Conservation (phyloP, 2,329 filamentous ascomycete species). For the Hirsutella minnesotensis region DNA sequence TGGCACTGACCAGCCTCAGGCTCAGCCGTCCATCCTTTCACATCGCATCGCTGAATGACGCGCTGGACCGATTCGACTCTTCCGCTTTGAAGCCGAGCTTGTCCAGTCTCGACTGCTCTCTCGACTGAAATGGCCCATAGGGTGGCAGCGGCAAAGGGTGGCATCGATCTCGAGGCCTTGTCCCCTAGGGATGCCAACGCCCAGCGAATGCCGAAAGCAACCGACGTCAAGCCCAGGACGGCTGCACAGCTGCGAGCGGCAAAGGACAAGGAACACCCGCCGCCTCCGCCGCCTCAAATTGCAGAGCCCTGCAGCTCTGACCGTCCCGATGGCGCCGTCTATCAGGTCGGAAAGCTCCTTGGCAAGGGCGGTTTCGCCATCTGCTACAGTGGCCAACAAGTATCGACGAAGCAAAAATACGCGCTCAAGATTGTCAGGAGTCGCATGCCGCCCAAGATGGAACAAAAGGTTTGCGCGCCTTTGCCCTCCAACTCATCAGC, state of each 20-base stretch:
- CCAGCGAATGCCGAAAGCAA: slow-evolving; percentile 36
- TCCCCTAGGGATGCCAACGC: slow-evolving; percentile 54
- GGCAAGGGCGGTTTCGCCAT: slow-evolving; percentile 78
- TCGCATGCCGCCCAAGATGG: slow-evolving; percentile 71
- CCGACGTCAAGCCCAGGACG: slow-evolving; percentile 40
- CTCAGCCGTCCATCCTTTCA: too few species aligned
- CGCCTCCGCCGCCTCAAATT: slow-evolving; percentile 49
- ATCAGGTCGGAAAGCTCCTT: slow-evolving; percentile 61
- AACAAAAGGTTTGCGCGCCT: slow-evolving; percentile 58
- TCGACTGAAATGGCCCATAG: slow-evolving; percentile 31
- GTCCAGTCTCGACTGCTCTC: background rate
- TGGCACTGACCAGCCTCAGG: too few species aligned
- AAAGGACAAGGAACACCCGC: slow-evolving; percentile 56
- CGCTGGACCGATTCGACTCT: too few species aligned
- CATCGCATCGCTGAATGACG: too few species aligned
- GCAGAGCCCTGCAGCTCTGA: slow-evolving; percentile 55
- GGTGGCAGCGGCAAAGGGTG: slow-evolving; percentile 33
- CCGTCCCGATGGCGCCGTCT: slow-evolving; percentile 57
- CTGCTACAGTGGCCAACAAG: slow-evolving; percentile 61
- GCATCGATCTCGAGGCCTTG: slow-evolving; percentile 48
- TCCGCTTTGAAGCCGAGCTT: too few species aligned
- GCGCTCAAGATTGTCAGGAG: slow-evolving; percentile 78
- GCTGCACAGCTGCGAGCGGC: slow-evolving; percentile 40
- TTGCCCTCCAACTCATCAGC: too few species aligned
- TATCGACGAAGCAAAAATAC: slow-evolving; percentile 54